Evolutionary conservation across 2,329 filamentous ascomycete genomes (phyloP).

Genomic region (Xylariomycetidae sp.): DNA sequence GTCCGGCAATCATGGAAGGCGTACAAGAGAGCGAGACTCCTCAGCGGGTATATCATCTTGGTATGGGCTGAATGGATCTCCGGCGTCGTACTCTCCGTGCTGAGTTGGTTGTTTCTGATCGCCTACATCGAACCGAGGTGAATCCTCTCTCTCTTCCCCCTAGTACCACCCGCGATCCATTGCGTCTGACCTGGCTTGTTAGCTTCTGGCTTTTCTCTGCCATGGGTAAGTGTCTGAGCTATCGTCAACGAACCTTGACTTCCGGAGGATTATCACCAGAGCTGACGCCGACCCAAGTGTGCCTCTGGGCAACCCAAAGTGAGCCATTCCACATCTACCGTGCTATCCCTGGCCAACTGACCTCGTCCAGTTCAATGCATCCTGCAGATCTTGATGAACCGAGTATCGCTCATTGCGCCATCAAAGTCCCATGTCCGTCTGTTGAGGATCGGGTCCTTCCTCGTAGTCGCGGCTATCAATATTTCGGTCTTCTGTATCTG

Average conservation of each 20-base stretch:
- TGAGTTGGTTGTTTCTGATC: slow-evolving; percentile 21
- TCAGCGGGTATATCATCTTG: slow-evolving; percentile 40
- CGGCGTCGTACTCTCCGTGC: slow-evolving; percentile 35
- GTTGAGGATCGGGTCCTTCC: slow-evolving; percentile 39
- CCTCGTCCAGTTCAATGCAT: slow-evolving; percentile 47
- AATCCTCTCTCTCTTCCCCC: too few species aligned
- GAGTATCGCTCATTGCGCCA: slow-evolving; percentile 40
- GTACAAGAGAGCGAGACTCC: slow-evolving; percentile 27
- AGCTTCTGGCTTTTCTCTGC: background rate
- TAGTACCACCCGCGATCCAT: background rate
- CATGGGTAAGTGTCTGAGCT: too few species aligned
- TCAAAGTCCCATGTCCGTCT: slow-evolving; percentile 28
- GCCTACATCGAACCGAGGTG: slow-evolving; percentile 12
- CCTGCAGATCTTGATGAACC: slow-evolving; percentile 50
- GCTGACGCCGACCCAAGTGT: too few species aligned
- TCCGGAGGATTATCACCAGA: too few species aligned
- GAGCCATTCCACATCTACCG: too few species aligned
- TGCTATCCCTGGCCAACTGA: too few species aligned
- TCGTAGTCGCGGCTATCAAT: slow-evolving; percentile 42
- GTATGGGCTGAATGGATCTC: slow-evolving; percentile 40
- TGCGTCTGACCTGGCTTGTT: background rate
- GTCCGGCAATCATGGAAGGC: slow-evolving; percentile 29
- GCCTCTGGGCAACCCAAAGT: slow-evolving; percentile 29
- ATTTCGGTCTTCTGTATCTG: slow-evolving; percentile 48
- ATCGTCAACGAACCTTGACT: too few species aligned